A percentile compares a stretch with the other conserved stretches of the same genome.
These are phyloP conservation scores for Lagenidium giganteum DNA, from an alignment of 352 stramenopile genomes.

Conservation along the genomic window DNA sequence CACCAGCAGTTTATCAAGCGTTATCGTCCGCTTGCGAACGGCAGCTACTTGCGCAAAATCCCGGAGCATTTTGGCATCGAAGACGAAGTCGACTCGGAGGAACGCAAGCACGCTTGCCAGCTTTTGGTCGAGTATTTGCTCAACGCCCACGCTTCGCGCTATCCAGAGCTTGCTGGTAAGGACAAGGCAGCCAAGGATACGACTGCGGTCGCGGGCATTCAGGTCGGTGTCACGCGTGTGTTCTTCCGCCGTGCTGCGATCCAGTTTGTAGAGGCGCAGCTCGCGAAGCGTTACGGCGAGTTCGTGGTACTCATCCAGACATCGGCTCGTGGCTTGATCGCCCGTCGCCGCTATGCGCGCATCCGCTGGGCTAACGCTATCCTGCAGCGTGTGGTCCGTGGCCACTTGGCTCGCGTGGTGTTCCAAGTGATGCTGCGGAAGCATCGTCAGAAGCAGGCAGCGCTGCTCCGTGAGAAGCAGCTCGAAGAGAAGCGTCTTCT, in stretches of 20 bases:
- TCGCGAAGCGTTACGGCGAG: conserved; percentile 81
- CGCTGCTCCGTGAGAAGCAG: conserved; percentile 27
- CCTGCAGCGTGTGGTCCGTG: conserved; percentile 59
- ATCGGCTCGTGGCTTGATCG: conserved; percentile 53
- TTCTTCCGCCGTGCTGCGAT: conserved; percentile 84
- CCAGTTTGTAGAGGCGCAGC: conserved; percentile 81
- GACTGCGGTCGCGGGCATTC: conserved; percentile 55
- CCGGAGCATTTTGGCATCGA: conserved; percentile 43
- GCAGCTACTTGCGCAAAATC: conserved; percentile 53
- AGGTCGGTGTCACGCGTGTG: conserved; percentile 75
- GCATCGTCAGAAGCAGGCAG: conserved; percentile 39
- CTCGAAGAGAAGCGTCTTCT: conserved; percentile 41
- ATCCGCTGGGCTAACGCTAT: conserved; percentile 38
- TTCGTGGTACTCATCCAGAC: conserved; percentile 85
- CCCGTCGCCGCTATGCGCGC: conserved; percentile 35
- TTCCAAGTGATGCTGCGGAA: conserved; percentile 48
- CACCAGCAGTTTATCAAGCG: conserved; percentile 92
- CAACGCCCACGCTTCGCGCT: conserved; percentile 59
- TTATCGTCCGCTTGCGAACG: conserved; percentile 77
- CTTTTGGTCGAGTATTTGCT: conserved; percentile 67
- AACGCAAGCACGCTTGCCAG: conserved; percentile 45
- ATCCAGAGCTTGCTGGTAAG: conserved; percentile 44
- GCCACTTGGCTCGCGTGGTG: conserved; percentile 49
- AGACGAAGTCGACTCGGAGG: conserved; percentile 43
- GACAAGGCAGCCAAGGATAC: conserved; percentile 25